Evolutionary conservation across 1,284 basidiomycete species (phyloP), one percentile per base, ranked within the genome.

Genomic region (Rhodotorula sp.): DNA sequence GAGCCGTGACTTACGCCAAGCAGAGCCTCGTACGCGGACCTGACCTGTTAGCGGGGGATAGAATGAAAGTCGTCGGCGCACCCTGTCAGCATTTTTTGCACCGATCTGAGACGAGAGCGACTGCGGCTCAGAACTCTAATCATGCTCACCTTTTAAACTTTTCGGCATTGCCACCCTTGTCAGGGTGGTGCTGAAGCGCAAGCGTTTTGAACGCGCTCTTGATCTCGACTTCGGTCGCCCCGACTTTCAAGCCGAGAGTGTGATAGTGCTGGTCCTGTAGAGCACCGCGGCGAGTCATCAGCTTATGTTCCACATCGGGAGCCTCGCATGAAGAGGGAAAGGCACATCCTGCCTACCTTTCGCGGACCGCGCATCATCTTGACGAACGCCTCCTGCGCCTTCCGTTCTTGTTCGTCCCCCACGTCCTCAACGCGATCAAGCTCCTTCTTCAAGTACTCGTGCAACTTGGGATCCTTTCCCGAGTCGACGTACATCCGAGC

Each of bases 201-300:
- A 55, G 26, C n/a, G 26, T 15, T 26, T 55, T 55, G 54, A 55
- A 55, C 8, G 54, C 54, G 26, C 28, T 26, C 54, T 55, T 55
- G 28, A 55, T 55, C 54, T 55, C 54, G 54, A 55, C n/a, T 26
- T 55, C 54, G 28, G 54, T 31, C 54, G 54, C 54, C 15, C 54
- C 54, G 14, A 26, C 26, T 26, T 55, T 26, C 26, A 55, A 16
- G n/a, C 54, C 54, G 14, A 55, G 54, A 3, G 54, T 31, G n/a
- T 15, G 54, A 15, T 28, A 55, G 54, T 55, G 54, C 18, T 55
- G 26, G 54, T 55, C 54, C 54, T 55, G 54, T 6, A 5, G 28
- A 6, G 34, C 34, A 34, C 34, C 34, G 21, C 21, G 21, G 19
- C 49, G 3, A 50, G 49, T n/a, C 18, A 23, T 21, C 49, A 16